These are phyloP conservation scores for Moniliella sp. DNA, from an alignment of 1,284 basidiomycete genomes.

Conservation along the genomic window DNA sequence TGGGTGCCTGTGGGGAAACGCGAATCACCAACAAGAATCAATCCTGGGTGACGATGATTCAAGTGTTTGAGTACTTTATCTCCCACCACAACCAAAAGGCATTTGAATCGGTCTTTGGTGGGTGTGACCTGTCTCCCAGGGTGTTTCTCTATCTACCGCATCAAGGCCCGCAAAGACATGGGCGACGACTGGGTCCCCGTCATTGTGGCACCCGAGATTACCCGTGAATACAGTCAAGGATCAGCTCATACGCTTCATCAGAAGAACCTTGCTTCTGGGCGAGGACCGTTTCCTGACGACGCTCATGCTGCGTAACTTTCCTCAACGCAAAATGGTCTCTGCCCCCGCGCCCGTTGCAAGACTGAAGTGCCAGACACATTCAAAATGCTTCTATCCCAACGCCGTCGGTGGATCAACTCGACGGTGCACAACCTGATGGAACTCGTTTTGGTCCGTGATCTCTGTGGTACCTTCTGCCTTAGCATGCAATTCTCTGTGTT, in stretches of 20 bases:
- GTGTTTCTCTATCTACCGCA: conserved; percentile 96
- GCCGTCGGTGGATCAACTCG: conserved; percentile 96
- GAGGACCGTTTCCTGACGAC: conserved; percentile 84
- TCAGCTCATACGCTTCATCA: conserved; percentile 85
- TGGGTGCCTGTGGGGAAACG: conserved; percentile 97
- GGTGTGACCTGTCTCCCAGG: conserved; percentile 96
- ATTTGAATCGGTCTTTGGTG: conserved; percentile 95
- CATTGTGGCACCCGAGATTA: conserved; percentile 88
- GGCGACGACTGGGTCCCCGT: conserved; percentile 95
- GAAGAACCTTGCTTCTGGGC: conserved; percentile 89
- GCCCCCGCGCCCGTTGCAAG: conserved; percentile 79
- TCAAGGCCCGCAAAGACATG: conserved; percentile 60
- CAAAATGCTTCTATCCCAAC: conserved; percentile 72
- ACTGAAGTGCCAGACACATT: conserved; percentile 94
- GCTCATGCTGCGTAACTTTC: conserved; percentile 61
- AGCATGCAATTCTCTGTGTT: conserved; percentile 69
- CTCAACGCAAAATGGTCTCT: conserved; percentile 85
- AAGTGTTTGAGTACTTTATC: conserved; percentile 97
- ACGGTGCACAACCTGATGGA: conserved; percentile 99
- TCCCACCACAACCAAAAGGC: conserved; percentile 94
- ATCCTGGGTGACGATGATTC: conserved; percentile 93
- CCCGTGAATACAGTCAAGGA: conserved; percentile 83
- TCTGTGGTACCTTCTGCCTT: conserved; percentile 49
- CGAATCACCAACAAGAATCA: conserved; percentile 83
- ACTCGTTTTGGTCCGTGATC: conserved; percentile 78